Percentiles rank a stretch among this genome's conserved stretches.
Conservation (phyloP, 1,139 yeast genomes). For the Hansenula lynferdii region DNA sequence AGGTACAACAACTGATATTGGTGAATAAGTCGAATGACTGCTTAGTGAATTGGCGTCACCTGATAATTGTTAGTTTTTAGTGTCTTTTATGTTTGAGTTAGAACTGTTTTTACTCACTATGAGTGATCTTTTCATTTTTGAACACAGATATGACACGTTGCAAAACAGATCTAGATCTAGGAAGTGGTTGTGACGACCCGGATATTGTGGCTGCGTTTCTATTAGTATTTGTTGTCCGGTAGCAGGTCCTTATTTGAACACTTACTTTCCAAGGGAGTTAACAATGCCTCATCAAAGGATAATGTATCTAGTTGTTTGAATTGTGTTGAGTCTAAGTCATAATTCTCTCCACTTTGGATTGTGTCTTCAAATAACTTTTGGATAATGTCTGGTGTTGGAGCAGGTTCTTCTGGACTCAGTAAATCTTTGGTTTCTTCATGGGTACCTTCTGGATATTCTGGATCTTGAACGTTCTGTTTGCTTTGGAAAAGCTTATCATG, state of each 20-base stretch:
- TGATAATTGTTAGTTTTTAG: background rate
- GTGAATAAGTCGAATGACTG: slow-evolving; percentile 14
- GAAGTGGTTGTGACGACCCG: background rate
- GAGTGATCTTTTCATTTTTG: too few relatives aligned
- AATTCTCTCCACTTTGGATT: background rate
- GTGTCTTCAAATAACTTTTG: slow-evolving; percentile 1
- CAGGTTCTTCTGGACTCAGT: too few relatives aligned
- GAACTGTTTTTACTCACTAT: too few relatives aligned
- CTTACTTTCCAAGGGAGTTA: background rate
- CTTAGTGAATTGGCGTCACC: slow-evolving; percentile 5
- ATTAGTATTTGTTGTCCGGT: too few relatives aligned
- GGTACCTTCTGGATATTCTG: too few relatives aligned
- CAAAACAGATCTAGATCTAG: slow-evolving; percentile 8
- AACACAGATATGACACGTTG: slow-evolving; percentile 10
- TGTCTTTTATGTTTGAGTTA: too few relatives aligned
- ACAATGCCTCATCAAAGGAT: background rate
- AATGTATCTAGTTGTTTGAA: background rate
- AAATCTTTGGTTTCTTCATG: background rate
- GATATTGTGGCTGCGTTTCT: background rate
- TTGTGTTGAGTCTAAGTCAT: slow-evolving; percentile 2
- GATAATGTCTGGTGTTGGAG: slow-evolving; percentile 4
- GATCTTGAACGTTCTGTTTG: too few relatives aligned
- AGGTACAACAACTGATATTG: slow-evolving; percentile 20
- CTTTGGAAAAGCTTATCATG: too few relatives aligned
- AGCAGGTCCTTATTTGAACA: too few relatives aligned